phyloP scores from a whole-genome alignment of 2,329 filamentous ascomycete genomes.

The Hypoxylon sp. region DNA sequence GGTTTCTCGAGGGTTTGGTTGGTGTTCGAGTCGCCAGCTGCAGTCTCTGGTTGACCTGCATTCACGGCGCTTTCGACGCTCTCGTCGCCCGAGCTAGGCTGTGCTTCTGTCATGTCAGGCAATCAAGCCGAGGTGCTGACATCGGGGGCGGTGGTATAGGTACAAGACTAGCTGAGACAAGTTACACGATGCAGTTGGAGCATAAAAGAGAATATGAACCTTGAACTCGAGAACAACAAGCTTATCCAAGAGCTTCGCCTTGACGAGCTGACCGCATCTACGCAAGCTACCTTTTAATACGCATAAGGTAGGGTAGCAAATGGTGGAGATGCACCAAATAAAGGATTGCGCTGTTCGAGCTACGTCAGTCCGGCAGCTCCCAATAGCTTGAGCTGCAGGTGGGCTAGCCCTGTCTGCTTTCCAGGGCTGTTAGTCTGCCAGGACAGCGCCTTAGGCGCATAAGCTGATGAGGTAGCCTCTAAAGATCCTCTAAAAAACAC shows the following conservation, averaged over 20 bases:
- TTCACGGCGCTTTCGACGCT: not conserved
- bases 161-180: slow-evolving; percentile 4
- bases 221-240: not conserved
- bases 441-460: too few species aligned
- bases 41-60: slow-evolving; percentile 1
- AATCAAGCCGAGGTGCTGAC: slow-evolving; percentile 32
- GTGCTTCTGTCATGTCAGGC: slow-evolving; percentile 54
- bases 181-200: not conserved
- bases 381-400: too few species aligned
- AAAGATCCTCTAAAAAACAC: not conserved
- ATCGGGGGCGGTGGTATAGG: slow-evolving; percentile 29
- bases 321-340: slow-evolving; percentile 2
- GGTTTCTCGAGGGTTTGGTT: slow-evolving; percentile 26
- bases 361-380: slow-evolving; percentile 30
- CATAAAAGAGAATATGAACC: not conserved
- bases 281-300: not conserved
- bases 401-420: too few species aligned
- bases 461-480: too few species aligned
- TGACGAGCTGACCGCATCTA: slow-evolving; percentile 7
- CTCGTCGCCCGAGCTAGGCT: slow-evolving; percentile 47
- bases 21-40: slow-evolving; percentile 17
- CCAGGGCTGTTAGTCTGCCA: not conserved
- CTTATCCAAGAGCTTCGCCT: slow-evolving; percentile 5
- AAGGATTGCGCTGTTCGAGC: slow-evolving; percentile 19
- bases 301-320: slow-evolving; percentile 1